phyloP scores from a whole-genome alignment of 2,329 filamentous ascomycete species.

The Scortechinia acanthostroma region DNA sequence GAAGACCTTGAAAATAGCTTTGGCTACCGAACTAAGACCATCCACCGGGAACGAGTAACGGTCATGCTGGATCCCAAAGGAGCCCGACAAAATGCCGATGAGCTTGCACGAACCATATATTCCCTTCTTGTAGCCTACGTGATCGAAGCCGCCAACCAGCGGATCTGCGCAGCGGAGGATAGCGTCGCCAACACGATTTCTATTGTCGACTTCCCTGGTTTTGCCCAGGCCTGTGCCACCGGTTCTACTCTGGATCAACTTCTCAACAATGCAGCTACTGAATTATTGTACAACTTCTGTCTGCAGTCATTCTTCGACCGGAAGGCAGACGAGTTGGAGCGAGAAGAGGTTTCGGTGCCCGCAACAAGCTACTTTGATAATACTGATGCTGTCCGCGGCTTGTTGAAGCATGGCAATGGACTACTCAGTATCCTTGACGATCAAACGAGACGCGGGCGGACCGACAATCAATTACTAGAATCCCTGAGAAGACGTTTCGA shows the following conservation, averaged over 20 bases:
- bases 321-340: constrained; percentile 87
- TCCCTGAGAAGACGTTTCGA: constrained; percentile 88
- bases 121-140: constrained; percentile 89
- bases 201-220: constrained; percentile 93
- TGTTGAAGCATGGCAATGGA: constrained; percentile 88
- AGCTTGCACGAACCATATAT: constrained; percentile 87
- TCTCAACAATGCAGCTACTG: constrained; percentile 86
- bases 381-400: constrained; percentile 82
- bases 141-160: constrained; percentile 86
- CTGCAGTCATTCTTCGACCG: constrained; percentile 93
- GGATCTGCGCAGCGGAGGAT: constrained; percentile 79
- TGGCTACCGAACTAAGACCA: constrained; percentile 93
- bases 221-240: constrained; percentile 76
- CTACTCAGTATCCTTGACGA: constrained; percentile 91
- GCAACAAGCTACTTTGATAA: constrained; percentile 98
- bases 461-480: constrained; percentile 83
- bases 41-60: constrained; percentile 93
- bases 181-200: constrained; percentile 88
- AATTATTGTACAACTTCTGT: constrained; percentile 86
- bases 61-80: constrained; percentile 93
- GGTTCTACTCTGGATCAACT: constrained; percentile 84
- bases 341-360: constrained; percentile 82
- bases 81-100: constrained; percentile 84
- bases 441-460: constrained; percentile 82
- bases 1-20: constrained; percentile 79